phyloP scores from a whole-genome alignment of 106 monocot species.

The Dioscorea alata region DNA sequence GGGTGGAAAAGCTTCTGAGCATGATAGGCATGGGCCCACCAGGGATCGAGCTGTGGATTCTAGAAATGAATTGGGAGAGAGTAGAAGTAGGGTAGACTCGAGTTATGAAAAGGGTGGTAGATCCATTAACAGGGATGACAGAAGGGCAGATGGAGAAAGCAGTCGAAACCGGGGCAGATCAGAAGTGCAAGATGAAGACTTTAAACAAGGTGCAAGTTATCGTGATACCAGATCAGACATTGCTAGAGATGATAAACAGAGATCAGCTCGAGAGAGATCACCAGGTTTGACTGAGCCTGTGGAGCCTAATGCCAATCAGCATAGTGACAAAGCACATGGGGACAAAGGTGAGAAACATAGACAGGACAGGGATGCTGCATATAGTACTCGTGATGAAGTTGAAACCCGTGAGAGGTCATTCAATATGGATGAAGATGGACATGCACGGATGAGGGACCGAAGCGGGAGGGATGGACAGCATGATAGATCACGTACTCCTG shows the following conservation, averaged over 20 bases:
- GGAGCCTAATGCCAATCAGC: conserved; percentile 11
- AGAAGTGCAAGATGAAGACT: conserved; percentile 33
- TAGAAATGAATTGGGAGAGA: conserved; percentile 18
- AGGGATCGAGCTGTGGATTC: conserved; percentile 7
- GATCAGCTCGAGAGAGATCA: conserved; percentile 25
- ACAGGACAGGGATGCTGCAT: conserved; percentile 21
- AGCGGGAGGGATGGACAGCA: conserved; percentile 26
- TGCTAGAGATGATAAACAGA: conserved; percentile 31
- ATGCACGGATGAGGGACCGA: conserved; percentile 32
- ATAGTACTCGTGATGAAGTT: conserved; percentile 31
- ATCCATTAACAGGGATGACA: conserved; percentile 19
- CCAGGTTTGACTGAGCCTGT: conserved; percentile 23
- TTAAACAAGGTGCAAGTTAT: conserved; percentile 1
- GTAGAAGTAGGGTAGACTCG: conserved; percentile 7
- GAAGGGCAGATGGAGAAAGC: conserved; percentile 23
- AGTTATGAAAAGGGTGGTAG: conserved; percentile 14
- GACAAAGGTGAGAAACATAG: conserved; percentile 51
- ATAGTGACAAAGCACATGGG: conserved; percentile 16
- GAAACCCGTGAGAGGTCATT: conserved; percentile 33
- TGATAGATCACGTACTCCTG: conserved; percentile 52
- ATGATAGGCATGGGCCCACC: neutral
- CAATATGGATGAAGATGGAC: conserved; percentile 40
- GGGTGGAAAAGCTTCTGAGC: conserved; percentile 22
- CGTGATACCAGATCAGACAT: conserved; percentile 29
- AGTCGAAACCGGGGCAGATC: conserved; percentile 18